Evolutionary conservation across 805 yeast species (phyloP).

Genomic region (Barnettozyma populi): DNA sequence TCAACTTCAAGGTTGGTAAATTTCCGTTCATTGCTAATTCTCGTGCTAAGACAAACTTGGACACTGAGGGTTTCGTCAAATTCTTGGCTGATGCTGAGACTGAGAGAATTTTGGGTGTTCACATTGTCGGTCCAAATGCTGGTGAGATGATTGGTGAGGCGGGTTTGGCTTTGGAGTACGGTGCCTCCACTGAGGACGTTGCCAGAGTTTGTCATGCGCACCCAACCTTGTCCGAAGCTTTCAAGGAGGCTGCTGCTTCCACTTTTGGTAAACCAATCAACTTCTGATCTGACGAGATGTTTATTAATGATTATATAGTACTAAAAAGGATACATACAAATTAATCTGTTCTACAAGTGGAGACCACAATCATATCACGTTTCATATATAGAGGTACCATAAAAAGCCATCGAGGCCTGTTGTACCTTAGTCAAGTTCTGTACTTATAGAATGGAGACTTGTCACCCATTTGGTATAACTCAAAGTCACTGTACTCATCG

Average conservation of each 20-base stretch:
- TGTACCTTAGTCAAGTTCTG: conserved; percentile 15
- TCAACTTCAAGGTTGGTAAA: conserved; percentile 89
- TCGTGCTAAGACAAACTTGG: conserved; percentile 96
- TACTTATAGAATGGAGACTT: conserved; percentile 36
- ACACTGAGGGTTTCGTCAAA: conserved; percentile 96
- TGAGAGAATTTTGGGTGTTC: conserved; percentile 92
- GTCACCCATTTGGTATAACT: conserved; percentile 37
- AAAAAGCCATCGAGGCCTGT: no score
- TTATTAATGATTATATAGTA: conserved; percentile 2
- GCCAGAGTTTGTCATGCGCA: conserved; percentile 98
- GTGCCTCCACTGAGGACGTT: conserved; percentile 96
- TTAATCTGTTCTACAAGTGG: not conserved
- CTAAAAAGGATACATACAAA: conserved; percentile 4
- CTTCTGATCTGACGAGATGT: conserved; percentile 36
- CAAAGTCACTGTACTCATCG: conserved; percentile 23
- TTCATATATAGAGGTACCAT: no score
- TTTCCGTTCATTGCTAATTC: conserved; percentile 99
- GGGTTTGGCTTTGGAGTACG: conserved; percentile 95
- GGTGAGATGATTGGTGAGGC: conserved; percentile 99
- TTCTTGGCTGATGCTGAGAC: conserved; percentile 95
- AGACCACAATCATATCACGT: not conserved
- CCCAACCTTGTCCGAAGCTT: conserved; percentile 96
- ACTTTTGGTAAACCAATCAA: conserved; percentile 90
- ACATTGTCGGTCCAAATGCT: conserved; percentile 96
- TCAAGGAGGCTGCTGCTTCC: conserved; percentile 95